Percentiles rank a stretch among this genome's conserved stretches.
phyloP scores from a whole-genome alignment of 2,329 filamentous ascomycete species.

The Ophiostoma piceae region DNA sequence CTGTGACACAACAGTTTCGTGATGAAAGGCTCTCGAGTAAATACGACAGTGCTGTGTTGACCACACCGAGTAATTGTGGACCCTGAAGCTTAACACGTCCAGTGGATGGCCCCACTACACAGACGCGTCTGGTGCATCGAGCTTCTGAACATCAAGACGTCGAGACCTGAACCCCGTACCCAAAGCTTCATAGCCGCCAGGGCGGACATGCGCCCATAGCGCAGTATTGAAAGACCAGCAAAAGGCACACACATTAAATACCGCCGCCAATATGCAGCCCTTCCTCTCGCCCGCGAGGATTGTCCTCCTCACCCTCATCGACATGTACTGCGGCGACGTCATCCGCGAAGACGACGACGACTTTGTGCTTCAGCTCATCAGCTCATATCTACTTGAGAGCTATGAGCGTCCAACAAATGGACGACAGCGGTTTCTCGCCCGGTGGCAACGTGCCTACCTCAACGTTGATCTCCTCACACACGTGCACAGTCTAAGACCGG shows the following conservation, averaged over 20 bases:
- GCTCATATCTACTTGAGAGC: conserved; percentile 45
- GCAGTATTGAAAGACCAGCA: neutral
- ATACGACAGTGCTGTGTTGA: neutral
- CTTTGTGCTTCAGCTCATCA: conserved; percentile 40
- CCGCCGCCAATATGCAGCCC: conserved; percentile 22
- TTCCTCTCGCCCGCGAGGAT: conserved; percentile 51
- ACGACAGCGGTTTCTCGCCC: conserved; percentile 29
- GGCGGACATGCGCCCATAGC: conserved; percentile 3
- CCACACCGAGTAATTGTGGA: neutral
- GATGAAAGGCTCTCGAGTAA: neutral
- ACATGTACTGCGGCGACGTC: conserved; percentile 70
- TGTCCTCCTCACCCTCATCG: conserved; percentile 71
- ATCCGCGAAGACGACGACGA: conserved; percentile 40
- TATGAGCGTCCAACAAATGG: conserved; percentile 33
- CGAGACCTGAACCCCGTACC: neutral
- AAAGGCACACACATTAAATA: neutral
- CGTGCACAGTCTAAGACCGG: conserved; percentile 22
- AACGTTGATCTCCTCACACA: conserved; percentile 47
- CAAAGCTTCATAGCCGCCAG: neutral
- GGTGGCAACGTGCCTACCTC: conserved; percentile 47
- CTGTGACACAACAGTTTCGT: too few species aligned
- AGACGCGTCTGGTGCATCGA: conserved; percentile 6
- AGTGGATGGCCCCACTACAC: neutral
- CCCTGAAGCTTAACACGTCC: neutral
- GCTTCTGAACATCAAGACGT: neutral